phyloP scores from a whole-genome alignment of 2,329 filamentous ascomycete species.

The Penicillium rolfsii region DNA sequence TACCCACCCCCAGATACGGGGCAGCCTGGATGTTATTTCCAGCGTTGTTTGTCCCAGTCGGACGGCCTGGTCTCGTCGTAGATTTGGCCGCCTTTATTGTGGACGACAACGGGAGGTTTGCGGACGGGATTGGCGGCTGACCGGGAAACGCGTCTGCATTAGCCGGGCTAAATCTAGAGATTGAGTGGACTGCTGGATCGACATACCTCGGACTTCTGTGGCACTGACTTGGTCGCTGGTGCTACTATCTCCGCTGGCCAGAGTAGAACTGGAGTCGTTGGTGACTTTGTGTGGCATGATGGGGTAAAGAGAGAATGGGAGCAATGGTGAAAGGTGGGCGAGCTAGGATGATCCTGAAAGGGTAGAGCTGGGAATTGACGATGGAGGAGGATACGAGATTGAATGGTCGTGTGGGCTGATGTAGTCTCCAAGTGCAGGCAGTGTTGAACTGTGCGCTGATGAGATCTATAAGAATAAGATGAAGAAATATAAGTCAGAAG shows the following conservation, averaged over 20 bases:
- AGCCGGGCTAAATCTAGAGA: slow-evolving; percentile 31
- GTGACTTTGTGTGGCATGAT: slow-evolving; percentile 41
- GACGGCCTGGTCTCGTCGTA: slow-evolving; percentile 43
- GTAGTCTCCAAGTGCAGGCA: slow-evolving; percentile 18
- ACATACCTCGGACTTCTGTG: slow-evolving; percentile 38
- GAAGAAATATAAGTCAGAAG: slow-evolving; percentile 9
- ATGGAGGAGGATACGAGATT: slow-evolving; percentile 7
- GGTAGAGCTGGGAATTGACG: slow-evolving; percentile 2
- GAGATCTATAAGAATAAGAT: slow-evolving; percentile 17
- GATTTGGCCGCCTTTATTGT: slow-evolving; percentile 42
- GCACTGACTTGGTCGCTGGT: slow-evolving; percentile 33
- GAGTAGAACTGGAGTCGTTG: slow-evolving; percentile 42
- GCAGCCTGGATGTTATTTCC: slow-evolving; percentile 35
- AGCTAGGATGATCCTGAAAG: slow-evolving; percentile 7
- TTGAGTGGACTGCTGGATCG: slow-evolving; percentile 15
- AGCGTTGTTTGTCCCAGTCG: slow-evolving; percentile 45
- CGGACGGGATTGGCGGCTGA: slow-evolving; percentile 35
- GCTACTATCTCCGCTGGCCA: slow-evolving; percentile 38
- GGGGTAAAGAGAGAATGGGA: slow-evolving; percentile 13
- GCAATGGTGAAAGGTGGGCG: not conserved
- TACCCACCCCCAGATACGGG: not conserved
- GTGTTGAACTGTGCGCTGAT: slow-evolving; percentile 30
- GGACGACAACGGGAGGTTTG: slow-evolving; percentile 40
- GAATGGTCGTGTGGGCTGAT: slow-evolving; percentile 11
- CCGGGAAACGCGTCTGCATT: slow-evolving; percentile 21